Base-by-base conservation (phyloP, 2,329 filamentous ascomycete species). In the Alternaria alternata region DNA sequence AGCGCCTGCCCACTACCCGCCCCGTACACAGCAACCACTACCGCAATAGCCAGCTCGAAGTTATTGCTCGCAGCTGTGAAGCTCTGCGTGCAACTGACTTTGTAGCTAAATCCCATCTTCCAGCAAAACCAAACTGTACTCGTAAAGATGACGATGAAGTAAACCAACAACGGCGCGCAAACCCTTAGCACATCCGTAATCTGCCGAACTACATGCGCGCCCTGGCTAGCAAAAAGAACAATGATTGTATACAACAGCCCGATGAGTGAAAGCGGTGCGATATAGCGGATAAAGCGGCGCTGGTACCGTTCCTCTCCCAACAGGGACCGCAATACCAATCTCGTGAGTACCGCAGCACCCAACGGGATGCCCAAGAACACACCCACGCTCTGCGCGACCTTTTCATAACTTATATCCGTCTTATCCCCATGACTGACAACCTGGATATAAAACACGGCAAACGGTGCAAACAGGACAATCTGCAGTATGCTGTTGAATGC, bases 41-140 rank as follows among this genome's bases (percentile, higher is more conserved):
- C 93, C 0, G 93, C 93, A 78, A 97, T 96, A 0, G 93, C 92
- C 24, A 97, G 81, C 81, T 97, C 93, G 71, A 97, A 97, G 75
- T 97, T 96, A 74, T 97, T 97, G 75, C 93, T 96, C 0, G 92
- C 93, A 0, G 92, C 94, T 0, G 92, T 96, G 70, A 96, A 95
- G 73, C 91, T 93, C 79, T 96, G 92, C 2, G 92, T 94, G 11
- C 86, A 84, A 1, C 86, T 85, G 1, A 93, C 75, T 36, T 84
- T 84, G 74, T 96, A 96, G 0, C 87, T 88, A 59, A 93, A 93
- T 0, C 92, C 90, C n/a, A 90, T 79, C n/a, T 82, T 84, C 49
- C 84, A 82, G 3, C 87, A 85, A 2, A 89, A 79, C 43, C 81
- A 81, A 1, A 95, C 81, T 0, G 92, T 95, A 2, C 82, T 69